phyloP scores from a whole-genome alignment of 345 rosid genomes.

The Noccaea bulbosa region DNA sequence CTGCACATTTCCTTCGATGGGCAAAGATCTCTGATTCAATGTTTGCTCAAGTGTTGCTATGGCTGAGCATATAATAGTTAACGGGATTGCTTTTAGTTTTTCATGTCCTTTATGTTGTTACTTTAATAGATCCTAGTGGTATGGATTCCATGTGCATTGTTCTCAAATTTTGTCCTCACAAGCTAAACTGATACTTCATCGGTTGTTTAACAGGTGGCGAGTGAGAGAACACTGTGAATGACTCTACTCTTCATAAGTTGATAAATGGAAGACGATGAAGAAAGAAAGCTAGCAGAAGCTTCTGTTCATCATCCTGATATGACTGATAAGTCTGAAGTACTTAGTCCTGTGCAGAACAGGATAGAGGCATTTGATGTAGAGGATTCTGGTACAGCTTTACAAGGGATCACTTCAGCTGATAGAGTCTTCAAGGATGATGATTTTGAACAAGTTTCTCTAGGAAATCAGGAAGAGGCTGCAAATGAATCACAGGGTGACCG shows the following conservation, averaged over 20 bases:
- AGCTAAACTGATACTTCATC: constrained; percentile 12
- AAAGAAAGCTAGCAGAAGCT: constrained; percentile 53
- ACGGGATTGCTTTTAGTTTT: not conserved
- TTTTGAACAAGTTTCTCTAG: constrained; percentile 83
- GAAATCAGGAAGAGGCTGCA: constrained; percentile 61
- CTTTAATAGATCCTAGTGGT: constrained; percentile 37
- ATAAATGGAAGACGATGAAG: constrained; percentile 79
- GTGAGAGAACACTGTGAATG: constrained; percentile 45
- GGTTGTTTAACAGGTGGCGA: constrained; percentile 42
- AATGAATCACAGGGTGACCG: constrained; percentile 42
- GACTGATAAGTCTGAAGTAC: constrained; percentile 26
- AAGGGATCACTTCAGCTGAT: constrained; percentile 45
- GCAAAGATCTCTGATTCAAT: constrained; percentile 23
- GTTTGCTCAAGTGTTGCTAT: constrained; percentile 11
- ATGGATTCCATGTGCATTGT: constrained; percentile 12
- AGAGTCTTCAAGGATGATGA: constrained; percentile 60
- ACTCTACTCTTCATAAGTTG: constrained; percentile 31
- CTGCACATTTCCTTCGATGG: not conserved
- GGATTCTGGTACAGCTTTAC: constrained; percentile 38
- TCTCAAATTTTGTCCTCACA: not conserved
- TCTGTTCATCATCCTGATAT: constrained; percentile 37
- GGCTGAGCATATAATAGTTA: not conserved
- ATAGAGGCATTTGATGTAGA: constrained; percentile 49
- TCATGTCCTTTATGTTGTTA: not conserved
- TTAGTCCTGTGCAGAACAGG: constrained; percentile 46